Base-by-base conservation (phyloP, 208 protist genomes). In the Crithidia expoeki region DNA sequence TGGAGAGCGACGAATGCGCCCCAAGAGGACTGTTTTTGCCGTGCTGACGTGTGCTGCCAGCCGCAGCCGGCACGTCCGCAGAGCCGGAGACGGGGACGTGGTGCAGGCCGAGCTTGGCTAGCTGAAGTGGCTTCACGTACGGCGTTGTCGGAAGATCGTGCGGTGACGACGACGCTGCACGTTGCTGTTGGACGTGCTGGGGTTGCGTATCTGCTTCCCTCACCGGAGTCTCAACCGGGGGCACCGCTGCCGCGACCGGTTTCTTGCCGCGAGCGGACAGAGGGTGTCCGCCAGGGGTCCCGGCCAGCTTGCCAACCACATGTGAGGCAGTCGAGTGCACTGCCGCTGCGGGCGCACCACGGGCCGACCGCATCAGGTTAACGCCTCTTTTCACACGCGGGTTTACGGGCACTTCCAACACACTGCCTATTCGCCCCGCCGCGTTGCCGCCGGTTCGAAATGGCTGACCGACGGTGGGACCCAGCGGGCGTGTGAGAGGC, bases 51-150 rank as follows among this genome's bases (percentile, higher is more conserved):
- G 40, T 34, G 25, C 42, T 25, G 6, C 27, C 42, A 3, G 28
- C 17, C 6, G 46, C 46, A 2, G 17, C 27, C 7, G 23, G 46
- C 10, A 32, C 60, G 44, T 28, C 46, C 12, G 60, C 46, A 19
- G 60, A 55, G 60, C 30, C 46, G 46, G 60, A 55, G n/a, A 10
- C 5, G 14, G 46, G 30, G 30, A 1, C 2, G 28, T n/a, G 42
- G 16, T 16, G 60, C 25, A 52, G 46, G 21, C 10, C 21, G 0
- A 76, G 61, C 6, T 12, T 27, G 16, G 58, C 16, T 25, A 76
- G 44, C 5, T 60, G 61, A 27, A 76, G 70, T 14, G 70, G 70
- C 46, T 67, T 68, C 44, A 76, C 61, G 30, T 63, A 76, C 6
- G 70, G 70, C 17, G 23, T n/a, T n/a, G n/a, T 36, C 1, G 51